A percentile compares a stretch with the other conserved stretches of the same genome.
phyloP scores from a whole-genome alignment of 2,329 filamentous ascomycete genomes.

The Phoma sp. region DNA sequence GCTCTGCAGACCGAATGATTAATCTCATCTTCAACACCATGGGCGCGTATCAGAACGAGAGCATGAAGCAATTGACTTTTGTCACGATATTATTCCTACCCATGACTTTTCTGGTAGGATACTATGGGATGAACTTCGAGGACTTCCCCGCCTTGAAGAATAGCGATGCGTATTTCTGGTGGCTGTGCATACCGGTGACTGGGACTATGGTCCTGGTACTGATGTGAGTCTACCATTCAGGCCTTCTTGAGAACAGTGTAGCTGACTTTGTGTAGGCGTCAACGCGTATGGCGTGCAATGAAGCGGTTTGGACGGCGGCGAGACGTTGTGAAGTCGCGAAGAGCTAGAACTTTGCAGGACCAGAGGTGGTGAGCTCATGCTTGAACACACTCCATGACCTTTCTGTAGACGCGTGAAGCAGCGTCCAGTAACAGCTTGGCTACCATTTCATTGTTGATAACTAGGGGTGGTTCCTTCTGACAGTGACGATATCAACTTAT shows the following conservation, averaged over 20 bases:
- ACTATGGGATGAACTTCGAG: conserved; percentile 68
- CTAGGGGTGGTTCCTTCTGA: too few relatives aligned
- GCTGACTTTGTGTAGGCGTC: conserved; percentile 4
- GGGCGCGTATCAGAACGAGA: conserved; percentile 84
- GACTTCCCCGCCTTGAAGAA: conserved; percentile 54
- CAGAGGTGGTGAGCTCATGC: conserved; percentile 1
- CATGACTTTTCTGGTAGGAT: conserved; percentile 80
- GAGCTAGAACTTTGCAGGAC: background rate
- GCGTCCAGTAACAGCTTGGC: too few relatives aligned
- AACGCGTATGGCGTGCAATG: conserved; percentile 9
- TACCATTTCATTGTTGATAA: too few relatives aligned
- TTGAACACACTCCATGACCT: too few relatives aligned
- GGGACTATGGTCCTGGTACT: conserved; percentile 38
- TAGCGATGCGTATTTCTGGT: conserved; percentile 59
- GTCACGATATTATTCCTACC: conserved; percentile 91
- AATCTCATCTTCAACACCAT: conserved; percentile 93
- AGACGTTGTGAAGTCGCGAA: conserved; percentile 4
- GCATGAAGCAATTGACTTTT: conserved; percentile 85
- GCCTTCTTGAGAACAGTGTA: background rate
- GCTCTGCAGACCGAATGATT: conserved; percentile 76
- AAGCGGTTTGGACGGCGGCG: conserved; percentile 8
- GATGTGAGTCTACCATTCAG: conserved; percentile 4
- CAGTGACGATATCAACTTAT: too few relatives aligned
- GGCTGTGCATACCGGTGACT: conserved; percentile 50
- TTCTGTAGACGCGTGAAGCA: too few relatives aligned